These are phyloP conservation scores for Aspergillus niger DNA, from an alignment of 2,329 filamentous ascomycete genomes.

Conservation along the genomic window DNA sequence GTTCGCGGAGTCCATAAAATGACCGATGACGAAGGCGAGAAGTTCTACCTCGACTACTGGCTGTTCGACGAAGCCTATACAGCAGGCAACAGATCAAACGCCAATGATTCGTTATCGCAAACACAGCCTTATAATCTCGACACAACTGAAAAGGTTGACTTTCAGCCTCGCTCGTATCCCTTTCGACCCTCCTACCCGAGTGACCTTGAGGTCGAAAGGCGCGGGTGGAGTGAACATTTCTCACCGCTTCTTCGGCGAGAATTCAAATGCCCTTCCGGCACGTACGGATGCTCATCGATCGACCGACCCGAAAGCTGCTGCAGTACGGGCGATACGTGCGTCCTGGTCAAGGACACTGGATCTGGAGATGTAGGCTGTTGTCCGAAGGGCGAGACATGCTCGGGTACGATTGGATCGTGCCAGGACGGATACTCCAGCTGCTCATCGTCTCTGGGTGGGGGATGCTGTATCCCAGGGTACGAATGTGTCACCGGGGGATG, in stretches of 20 bases:
- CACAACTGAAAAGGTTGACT: slow-evolving; percentile 5
- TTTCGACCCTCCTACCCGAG: slow-evolving; percentile 12
- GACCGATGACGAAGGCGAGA: slow-evolving; percentile 49
- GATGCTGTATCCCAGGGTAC: slow-evolving; percentile 64
- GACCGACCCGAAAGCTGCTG: slow-evolving; percentile 62
- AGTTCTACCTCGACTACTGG: slow-evolving; percentile 53
- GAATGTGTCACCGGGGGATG: slow-evolving; percentile 60
- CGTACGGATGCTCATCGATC: slow-evolving; percentile 56
- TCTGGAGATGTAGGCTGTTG: slow-evolving; percentile 64
- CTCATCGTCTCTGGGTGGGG: slow-evolving; percentile 57
- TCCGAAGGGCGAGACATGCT: slow-evolving; percentile 55
- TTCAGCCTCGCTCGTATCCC: slow-evolving; percentile 20
- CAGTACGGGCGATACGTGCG: slow-evolving; percentile 54
- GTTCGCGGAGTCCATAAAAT: slow-evolving; percentile 41
- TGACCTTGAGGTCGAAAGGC: slow-evolving; percentile 2
- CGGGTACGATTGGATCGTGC: slow-evolving; percentile 54
- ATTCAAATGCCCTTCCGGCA: slow-evolving; percentile 61
- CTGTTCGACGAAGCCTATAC: slow-evolving; percentile 29
- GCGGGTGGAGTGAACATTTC: slow-evolving; percentile 5
- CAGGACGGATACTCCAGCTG: slow-evolving; percentile 57
- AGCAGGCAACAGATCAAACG: background rate
- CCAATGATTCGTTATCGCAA: background rate
- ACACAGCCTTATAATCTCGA: background rate
- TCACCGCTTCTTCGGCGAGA: slow-evolving; percentile 37
- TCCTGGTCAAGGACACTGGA: slow-evolving; percentile 55